Evolutionary conservation across 495 filamentous ascomycete species (phyloP), one percentile per base, ranked within the genome.

Genomic region (Lasiosphaeria hispida): DNA sequence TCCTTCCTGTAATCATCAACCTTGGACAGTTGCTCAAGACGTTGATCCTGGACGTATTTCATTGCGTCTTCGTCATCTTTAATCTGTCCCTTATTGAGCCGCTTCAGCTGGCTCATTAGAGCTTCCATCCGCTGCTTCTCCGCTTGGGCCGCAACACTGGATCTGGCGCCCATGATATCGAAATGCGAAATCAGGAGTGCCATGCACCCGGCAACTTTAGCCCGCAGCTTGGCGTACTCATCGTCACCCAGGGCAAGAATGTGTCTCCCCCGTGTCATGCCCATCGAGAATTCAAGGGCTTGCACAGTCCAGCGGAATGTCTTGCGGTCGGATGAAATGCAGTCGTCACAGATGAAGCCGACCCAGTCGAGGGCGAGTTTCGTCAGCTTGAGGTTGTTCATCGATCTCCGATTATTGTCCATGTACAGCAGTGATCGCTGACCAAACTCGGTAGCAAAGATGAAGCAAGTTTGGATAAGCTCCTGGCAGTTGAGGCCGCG

Each of bases 221-320:
- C 80, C 43, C 92, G 82, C 55, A 98, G 70, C 56, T 77, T 81
- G 36, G 84, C 82, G 68, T 96, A 98, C 64, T 97, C 92, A 19
- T 85, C 82, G 51, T 95, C 90, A 19, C 86, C 89, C 53, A 98
- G 87, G 5, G 84, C 87, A 7, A 98, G 74, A 42, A 98, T 92
- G 63, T 96, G 92, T 58, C 89, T 86, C 10, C 94, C 95, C 39
- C 87, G 83, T 0, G 94, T 98, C 84, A 97, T 97, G 48, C 88
- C 82, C 94, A 97, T 97, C 19, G 92, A 90, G 67, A 97, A 97
- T 69, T 98, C 94, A 10, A 98, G 80, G 4, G 94, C 94, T 54
- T 89, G 83, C 39, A 98, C 94, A 15, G 94, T 90, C 94, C 94
- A 98, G 53, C 90, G 87, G 79, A 97, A 98, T 0, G 94, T 97